Conservation (phyloP, 139 green algal genomes). For the Micractinium sp. region DNA sequence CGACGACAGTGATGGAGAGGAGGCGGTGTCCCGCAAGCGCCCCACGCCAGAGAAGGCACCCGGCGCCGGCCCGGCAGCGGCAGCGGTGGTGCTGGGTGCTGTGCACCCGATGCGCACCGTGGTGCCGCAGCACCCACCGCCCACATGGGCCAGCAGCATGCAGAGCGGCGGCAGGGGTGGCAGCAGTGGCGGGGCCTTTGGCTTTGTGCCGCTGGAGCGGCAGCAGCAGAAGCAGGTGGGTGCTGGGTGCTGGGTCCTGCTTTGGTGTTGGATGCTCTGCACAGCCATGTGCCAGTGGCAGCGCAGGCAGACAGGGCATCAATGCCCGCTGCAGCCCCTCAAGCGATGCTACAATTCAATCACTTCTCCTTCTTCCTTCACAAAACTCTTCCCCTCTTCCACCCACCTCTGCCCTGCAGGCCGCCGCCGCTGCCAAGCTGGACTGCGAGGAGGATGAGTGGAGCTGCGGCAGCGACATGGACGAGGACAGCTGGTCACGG, state of each 20-base stretch:
- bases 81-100: background rate
- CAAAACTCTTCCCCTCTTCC: background rate
- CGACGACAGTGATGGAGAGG: slow-evolving; percentile 7
- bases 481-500: background rate
- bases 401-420: background rate
- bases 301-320: background rate
- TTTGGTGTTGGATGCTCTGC: background rate
- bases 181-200: background rate
- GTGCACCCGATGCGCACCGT: background rate
- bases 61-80: background rate
- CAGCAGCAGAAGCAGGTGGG: slow-evolving; percentile 4
- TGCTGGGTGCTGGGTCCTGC: background rate
- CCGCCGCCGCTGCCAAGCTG: background rate
- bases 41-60: background rate
- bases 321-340: background rate
- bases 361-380: background rate
- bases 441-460: background rate
- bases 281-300: background rate
- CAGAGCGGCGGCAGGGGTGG: background rate
- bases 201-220: background rate
- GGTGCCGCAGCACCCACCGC: slow-evolving; percentile 2
- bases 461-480: slow-evolving; percentile 7
- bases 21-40: background rate
- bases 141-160: slow-evolving; percentile 8
- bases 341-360: background rate